Evolutionary conservation across 352 stramenopile species (phyloP).

Genomic region (Phytophthora pluvialis): DNA sequence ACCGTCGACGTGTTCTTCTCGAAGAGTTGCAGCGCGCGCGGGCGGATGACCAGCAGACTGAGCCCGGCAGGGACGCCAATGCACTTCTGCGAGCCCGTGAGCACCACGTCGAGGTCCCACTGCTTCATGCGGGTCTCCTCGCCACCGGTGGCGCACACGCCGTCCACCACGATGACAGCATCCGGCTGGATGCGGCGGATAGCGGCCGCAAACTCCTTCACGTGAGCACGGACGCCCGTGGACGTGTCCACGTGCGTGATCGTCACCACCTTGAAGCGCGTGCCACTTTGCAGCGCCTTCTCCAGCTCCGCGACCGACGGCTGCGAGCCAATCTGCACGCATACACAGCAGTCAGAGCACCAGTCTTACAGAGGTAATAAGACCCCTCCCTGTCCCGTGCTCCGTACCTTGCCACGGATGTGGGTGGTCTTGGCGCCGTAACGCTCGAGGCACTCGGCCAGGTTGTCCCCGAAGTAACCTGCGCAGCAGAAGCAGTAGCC

Average conservation of each 20-base stretch:
- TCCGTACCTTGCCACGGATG: slow-evolving; percentile 49
- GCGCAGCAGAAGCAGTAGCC: background rate
- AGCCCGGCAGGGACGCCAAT: slow-evolving; percentile 73
- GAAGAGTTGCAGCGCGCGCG: slow-evolving; percentile 68
- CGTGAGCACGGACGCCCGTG: slow-evolving; percentile 67
- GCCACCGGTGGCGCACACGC: slow-evolving; percentile 71
- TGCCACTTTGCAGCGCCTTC: slow-evolving; percentile 44
- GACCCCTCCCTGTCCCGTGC: background rate
- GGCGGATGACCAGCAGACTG: slow-evolving; percentile 69
- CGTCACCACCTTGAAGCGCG: slow-evolving; percentile 68
- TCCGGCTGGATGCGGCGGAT: slow-evolving; percentile 69
- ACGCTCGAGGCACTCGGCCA: slow-evolving; percentile 68
- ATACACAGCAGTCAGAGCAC: slow-evolving; percentile 1
- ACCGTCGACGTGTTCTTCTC: slow-evolving; percentile 58
- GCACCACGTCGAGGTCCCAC: slow-evolving; percentile 81
- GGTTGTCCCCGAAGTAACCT: slow-evolving; percentile 82
- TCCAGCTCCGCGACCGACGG: slow-evolving; percentile 57
- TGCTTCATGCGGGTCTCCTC: slow-evolving; percentile 84
- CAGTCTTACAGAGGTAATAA: background rate
- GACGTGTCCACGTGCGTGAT: slow-evolving; percentile 86
- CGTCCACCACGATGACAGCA: slow-evolving; percentile 71
- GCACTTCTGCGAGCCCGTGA: slow-evolving; percentile 84
- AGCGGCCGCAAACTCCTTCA: slow-evolving; percentile 60
- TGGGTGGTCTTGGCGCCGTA: slow-evolving; percentile 75
- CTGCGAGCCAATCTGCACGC: slow-evolving; percentile 56